These are phyloP conservation scores for Quercus wislizeni DNA, from an alignment of 306 rosid genomes.

Conservation along the genomic window DNA sequence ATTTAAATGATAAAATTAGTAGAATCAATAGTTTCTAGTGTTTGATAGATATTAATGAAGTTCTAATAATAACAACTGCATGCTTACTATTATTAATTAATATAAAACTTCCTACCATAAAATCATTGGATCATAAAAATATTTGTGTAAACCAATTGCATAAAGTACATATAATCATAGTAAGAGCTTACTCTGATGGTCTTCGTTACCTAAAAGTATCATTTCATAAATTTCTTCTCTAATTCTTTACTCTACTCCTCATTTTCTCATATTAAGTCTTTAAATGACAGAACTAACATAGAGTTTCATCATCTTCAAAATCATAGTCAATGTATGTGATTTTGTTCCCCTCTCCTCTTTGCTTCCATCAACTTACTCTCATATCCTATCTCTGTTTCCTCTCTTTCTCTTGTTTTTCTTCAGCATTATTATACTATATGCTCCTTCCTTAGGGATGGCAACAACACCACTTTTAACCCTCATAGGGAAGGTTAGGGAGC, in stretches of 20 bases:
- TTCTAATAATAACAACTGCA: not conserved
- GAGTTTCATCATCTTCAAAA: not conserved
- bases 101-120: not conserved
- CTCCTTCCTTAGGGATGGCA: not conserved
- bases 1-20: not conserved
- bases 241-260: not conserved
- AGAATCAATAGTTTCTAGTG: not conserved
- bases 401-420: not conserved
- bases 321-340: too few species aligned
- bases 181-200: not conserved
- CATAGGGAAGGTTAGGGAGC: not conserved
- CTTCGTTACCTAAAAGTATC: not conserved
- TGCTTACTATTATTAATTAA: not conserved
- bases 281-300: not conserved
- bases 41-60: not conserved
- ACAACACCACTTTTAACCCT: not conserved
- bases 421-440: too few species aligned
- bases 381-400: not conserved
- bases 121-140: not conserved
- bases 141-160: not conserved
- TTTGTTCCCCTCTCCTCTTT: too few species aligned
- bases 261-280: not conserved
- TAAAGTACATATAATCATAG: not conserved
- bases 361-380: too few species aligned
- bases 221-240: not conserved